Percentiles rank a stretch among this genome's conserved stretches.
These are phyloP conservation scores for Pyrenopolyporus hunteri DNA, from an alignment of 495 filamentous ascomycete genomes.

Conservation along the genomic window DNA sequence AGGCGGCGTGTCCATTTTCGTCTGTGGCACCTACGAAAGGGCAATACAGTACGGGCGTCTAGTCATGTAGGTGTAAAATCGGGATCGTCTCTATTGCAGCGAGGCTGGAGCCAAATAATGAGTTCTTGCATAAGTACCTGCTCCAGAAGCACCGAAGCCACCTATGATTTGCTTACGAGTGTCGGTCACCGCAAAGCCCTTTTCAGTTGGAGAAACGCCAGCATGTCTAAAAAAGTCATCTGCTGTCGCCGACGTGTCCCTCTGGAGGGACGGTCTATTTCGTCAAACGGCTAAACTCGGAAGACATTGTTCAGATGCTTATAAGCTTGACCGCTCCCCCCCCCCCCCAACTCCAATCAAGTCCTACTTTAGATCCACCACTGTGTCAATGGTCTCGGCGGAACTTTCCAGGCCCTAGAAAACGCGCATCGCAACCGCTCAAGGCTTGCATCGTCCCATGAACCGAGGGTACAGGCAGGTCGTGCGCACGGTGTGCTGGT, in stretches of 20 bases:
- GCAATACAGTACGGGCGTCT: neutral
- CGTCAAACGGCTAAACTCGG: slow-evolving; percentile 8
- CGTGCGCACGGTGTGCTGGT: slow-evolving; percentile 88
- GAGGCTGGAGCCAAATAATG: neutral
- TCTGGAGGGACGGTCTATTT: slow-evolving; percentile 8
- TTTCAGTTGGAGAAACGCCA: slow-evolving; percentile 1
- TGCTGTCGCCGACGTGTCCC: slow-evolving; percentile 6
- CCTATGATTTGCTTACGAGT: slow-evolving; percentile 8
- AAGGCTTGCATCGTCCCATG: slow-evolving; percentile 93
- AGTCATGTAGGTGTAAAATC: neutral
- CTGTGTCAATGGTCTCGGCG: neutral
- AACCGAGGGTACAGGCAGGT: slow-evolving; percentile 92
- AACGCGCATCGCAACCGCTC: slow-evolving; percentile 31
- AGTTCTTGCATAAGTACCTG: neutral
- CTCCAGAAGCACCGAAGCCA: no score
- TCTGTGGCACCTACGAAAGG: neutral
- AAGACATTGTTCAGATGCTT: slow-evolving; percentile 15
- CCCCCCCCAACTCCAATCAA: slow-evolving; percentile 28
- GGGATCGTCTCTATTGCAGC: slow-evolving; percentile 8
- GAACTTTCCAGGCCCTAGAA: slow-evolving; percentile 3
- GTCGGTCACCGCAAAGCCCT: slow-evolving; percentile 11
- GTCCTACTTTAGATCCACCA: slow-evolving; percentile 14
- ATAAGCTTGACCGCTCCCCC: slow-evolving; percentile 30
- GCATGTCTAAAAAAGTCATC: neutral
- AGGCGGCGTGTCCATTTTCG: neutral